Evolutionary conservation across 495 filamentous ascomycete species (phyloP), one percentile per base, ranked within the genome.

Genomic region (Hyaloscypha variabilis): DNA sequence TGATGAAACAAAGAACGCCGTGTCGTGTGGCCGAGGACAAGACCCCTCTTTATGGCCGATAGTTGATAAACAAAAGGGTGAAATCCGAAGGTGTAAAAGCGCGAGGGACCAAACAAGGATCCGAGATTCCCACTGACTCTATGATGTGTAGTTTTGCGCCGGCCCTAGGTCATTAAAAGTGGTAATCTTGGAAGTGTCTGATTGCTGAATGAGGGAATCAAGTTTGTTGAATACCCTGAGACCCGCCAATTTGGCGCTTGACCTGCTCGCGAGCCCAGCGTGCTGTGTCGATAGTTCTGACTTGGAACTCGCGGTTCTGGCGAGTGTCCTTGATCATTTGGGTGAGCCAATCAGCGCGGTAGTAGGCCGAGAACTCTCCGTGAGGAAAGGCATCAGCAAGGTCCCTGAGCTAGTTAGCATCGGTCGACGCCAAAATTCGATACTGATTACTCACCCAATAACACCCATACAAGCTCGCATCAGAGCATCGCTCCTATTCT

Each of bases 181-280:
- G 54, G 25, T 65, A 63, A 62, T 62, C 52, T 67, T 70, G 49
- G 65, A 68, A 54, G 42, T 62, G 39, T 52, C 26, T 31, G 36
- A 54, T 34, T 14, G 23, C 61, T 30, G 24, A 39, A 60, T 31
- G 54, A 50, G 25, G 49, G 25, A 60, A 64, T 73, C 71, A 73
- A 24, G 71, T 69, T 63, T 73, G 71, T 59, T 67, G 65, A 19
- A 65, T 63, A 49, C 71, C 68, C 46, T 80, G 72, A 26, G 76
- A 72, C 63, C 83, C 83, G 30, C 83, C 82, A 59, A 90, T 85
- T 76, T 99, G 95, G 67, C 92, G 88, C 83, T 97, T 97, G 73
- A 98, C 93, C 73, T 97, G 93, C 81, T 98, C 96, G 42, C 95
- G 89, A 64, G 95, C 93, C 95, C 95, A 99, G 58, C 95, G 90